Conservation (phyloP, 2,329 filamentous ascomycete genomes). For the Biscogniauxia sp. region DNA sequence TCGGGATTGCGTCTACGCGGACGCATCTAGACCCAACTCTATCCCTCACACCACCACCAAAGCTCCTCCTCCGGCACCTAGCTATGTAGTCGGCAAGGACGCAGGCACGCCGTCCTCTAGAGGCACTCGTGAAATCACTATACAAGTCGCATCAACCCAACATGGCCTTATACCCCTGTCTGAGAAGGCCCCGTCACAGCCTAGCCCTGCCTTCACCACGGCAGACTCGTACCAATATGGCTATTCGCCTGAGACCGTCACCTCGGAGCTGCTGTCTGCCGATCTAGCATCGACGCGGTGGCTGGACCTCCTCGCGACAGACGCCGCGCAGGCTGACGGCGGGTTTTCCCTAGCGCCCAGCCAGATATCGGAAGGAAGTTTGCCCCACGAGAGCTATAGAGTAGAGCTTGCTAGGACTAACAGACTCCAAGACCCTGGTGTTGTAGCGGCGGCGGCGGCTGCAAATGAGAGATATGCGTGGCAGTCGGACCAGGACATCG, state of each 20-base stretch:
- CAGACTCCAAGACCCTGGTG: slow-evolving; percentile 4
- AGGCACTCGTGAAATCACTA: neutral
- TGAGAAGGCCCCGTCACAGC: slow-evolving; percentile 4
- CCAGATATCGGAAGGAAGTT: slow-evolving; percentile 9
- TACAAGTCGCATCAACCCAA: slow-evolving; percentile 7
- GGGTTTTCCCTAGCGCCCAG: slow-evolving; percentile 29
- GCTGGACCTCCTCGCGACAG: slow-evolving; percentile 32
- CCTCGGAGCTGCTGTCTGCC: slow-evolving; percentile 28
- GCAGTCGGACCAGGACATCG: slow-evolving; percentile 25
- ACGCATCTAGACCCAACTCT: slow-evolving; percentile 2
- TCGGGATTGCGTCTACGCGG: slow-evolving; percentile 19
- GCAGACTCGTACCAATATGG: slow-evolving; percentile 15
- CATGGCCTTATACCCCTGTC: slow-evolving; percentile 7
- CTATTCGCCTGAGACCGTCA: slow-evolving; percentile 27
- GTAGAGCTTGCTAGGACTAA: neutral
- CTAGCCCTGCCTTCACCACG: slow-evolving; percentile 2
- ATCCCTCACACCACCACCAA: slow-evolving; percentile 6
- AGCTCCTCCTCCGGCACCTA: neutral
- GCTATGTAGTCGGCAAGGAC: neutral
- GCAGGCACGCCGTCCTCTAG: neutral
- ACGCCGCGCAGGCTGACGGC: slow-evolving; percentile 33
- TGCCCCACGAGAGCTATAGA: slow-evolving; percentile 1
- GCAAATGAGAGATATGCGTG: slow-evolving; percentile 25
- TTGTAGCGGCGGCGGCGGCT: neutral
- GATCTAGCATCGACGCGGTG: slow-evolving; percentile 32